Evolutionary conservation across 2,329 filamentous ascomycete species (phyloP).

Genomic region (Blumeria hordei): DNA sequence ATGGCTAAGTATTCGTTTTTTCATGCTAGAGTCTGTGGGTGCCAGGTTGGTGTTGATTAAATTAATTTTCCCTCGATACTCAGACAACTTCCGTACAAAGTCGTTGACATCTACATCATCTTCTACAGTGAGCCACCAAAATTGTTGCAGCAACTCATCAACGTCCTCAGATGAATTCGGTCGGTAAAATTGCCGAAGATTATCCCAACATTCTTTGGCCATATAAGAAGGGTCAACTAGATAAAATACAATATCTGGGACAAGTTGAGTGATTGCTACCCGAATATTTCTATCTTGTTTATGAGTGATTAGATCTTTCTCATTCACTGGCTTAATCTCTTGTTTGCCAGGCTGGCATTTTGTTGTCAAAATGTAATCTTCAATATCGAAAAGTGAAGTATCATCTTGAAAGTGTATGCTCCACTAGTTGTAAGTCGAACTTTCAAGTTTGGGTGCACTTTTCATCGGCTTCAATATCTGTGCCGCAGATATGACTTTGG

Average conservation of each 20-base stretch:
- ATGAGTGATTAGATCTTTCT: not conserved
- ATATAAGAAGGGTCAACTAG: not conserved
- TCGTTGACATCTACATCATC: not conserved
- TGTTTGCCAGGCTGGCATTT: not conserved
- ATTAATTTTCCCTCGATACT: not conserved
- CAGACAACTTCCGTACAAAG: not conserved
- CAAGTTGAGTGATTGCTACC: not conserved
- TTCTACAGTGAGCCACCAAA: not conserved
- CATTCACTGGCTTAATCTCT: not conserved
- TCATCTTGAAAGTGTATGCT: not conserved
- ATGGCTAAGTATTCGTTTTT: not conserved
- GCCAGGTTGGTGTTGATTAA: not conserved
- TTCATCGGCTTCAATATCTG: not conserved
- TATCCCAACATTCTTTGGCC: not conserved
- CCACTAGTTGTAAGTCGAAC: not conserved
- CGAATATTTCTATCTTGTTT: not conserved
- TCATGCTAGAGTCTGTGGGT: not conserved
- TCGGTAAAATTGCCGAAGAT: not conserved
- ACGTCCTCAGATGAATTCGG: not conserved
- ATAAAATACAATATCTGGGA: not conserved
- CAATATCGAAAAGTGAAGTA: slow-evolving; percentile 1
- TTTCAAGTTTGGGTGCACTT: not conserved
- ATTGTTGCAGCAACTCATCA: not conserved
- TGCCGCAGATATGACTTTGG: not conserved
- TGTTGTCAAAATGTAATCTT: not conserved